Evolutionary conservation across 169 alveolate genomes (phyloP).

Genomic region (Plasmodium ovale): DNA sequence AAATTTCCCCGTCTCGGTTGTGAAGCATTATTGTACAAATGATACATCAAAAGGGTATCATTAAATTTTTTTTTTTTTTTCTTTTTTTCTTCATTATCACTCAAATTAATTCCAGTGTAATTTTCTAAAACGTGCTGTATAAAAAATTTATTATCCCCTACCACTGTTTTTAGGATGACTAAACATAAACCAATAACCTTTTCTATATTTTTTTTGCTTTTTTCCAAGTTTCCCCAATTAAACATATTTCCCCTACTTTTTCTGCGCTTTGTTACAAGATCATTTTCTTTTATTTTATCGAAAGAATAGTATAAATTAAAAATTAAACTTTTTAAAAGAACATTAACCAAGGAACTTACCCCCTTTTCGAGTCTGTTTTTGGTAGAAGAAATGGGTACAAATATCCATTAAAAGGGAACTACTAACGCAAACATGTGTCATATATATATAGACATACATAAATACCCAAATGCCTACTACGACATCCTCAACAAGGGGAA

Average conservation of each 20-base stretch:
- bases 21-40: constrained; percentile 28
- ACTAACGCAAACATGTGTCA: too few species aligned
- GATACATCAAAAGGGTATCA: constrained; percentile 26
- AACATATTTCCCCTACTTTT: background rate
- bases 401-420: too few species aligned
- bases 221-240: constrained; percentile 7
- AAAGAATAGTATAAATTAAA: constrained; percentile 52
- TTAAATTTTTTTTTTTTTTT: constrained; percentile 46
- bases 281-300: constrained; percentile 51
- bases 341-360: constrained; percentile 5
- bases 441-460: background rate
- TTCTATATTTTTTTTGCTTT: constrained; percentile 60
- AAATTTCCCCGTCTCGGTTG: background rate
- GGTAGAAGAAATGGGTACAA: too few species aligned
- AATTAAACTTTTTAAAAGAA: constrained; percentile 19
- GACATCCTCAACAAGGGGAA: background rate
- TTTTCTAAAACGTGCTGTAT: constrained; percentile 58
- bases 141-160: constrained; percentile 31
- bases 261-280: background rate
- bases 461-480: background rate
- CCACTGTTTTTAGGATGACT: constrained; percentile 18
- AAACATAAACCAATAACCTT: constrained; percentile 39
- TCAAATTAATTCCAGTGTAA: constrained; percentile 32
- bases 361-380: constrained; percentile 35
- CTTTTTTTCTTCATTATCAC: constrained; percentile 2